Evolutionary conservation across 2,329 filamentous ascomycete species (phyloP), one percentile per base, ranked within the genome.

Genomic region (Aspergillus fischeri): DNA sequence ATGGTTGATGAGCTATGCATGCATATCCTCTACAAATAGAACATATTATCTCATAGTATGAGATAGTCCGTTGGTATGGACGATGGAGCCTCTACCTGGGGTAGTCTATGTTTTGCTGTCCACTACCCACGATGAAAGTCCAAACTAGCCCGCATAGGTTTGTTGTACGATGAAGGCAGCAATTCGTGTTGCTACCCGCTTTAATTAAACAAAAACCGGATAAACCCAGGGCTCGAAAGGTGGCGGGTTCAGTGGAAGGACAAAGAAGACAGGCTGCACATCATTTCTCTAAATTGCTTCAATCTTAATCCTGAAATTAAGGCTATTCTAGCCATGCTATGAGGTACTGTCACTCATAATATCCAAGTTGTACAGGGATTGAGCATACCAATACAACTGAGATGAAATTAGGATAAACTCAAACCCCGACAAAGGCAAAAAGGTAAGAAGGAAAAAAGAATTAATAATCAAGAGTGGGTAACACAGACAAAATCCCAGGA

Each of bases 401-500:
- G 5, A 38, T 17, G 9, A 48, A 53, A 53, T 41, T 53, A 53
- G 44, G 47, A 28, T 53, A 53, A n/a, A 48, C 25, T 53, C 32
- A 38, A 45, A 54, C 28, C 20, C 6, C 44, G n/a, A 48, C 41
- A 20, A 32, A 53, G 17, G 29, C 10, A 4, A 9, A 32, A 35
- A 24, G 6, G 8, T 27, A 9, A 42, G 14, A 29, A 27, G 47
- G 9, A 6, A 14, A 50, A 20, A 17, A 38, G 27, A 17, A 44
- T 44, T 44, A 47, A 38, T 25, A 45, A 55, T 45, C 32, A 28
- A 7, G 14, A 25, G 47, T 52, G 56, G 53, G 44, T 52, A 49
- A 29, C 24, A 45, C 38, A 44, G 47, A 51, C 3, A 47, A 4
- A 7, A 24, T 47, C 44, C 21, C 44, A 24, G 11, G 20, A 47